These are phyloP conservation scores for Cicer arietinum DNA, from an alignment of 306 rosid species.

Conservation along the genomic window DNA sequence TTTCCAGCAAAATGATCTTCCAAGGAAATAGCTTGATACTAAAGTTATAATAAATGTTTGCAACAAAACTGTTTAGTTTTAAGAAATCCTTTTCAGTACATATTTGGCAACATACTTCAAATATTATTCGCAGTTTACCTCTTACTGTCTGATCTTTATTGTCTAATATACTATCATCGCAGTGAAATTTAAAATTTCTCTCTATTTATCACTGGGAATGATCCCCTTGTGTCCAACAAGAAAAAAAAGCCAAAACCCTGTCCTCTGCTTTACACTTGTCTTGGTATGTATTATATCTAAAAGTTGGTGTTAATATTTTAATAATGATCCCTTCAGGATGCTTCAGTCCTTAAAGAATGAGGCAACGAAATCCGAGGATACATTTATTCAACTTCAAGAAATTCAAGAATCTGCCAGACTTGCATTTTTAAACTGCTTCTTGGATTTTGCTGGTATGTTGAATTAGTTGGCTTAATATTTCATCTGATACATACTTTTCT, in stretches of 20 bases:
- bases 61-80: constrained; percentile 1
- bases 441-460: constrained; percentile 94
- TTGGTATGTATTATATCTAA: constrained; percentile 26
- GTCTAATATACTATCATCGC: not conserved
- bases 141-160: constrained; percentile 13
- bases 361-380: constrained; percentile 90
- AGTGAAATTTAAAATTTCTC: not conserved
- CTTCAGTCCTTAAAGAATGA: constrained; percentile 76
- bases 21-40: constrained; percentile 1
- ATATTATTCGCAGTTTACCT: not conserved
- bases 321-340: constrained; percentile 67
- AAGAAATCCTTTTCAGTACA: constrained; percentile 14
- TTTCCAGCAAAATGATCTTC: constrained; percentile 3
- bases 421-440: constrained; percentile 90
- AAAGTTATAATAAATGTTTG: constrained; percentile 21
- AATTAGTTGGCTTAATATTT: constrained; percentile 39
- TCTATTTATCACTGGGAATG: too few relatives aligned
- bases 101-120: constrained; percentile 8
- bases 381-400: constrained; percentile 83
- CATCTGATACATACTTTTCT: constrained; percentile 26
- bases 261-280: constrained; percentile 29
- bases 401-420: constrained; percentile 95
- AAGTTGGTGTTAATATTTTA: constrained; percentile 38
- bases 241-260: not conserved
- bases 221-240: not conserved